Evolutionary conservation across 2,329 filamentous ascomycete species (phyloP), one percentile per base, ranked within the genome.

Genomic region (Aspergillus sp.): DNA sequence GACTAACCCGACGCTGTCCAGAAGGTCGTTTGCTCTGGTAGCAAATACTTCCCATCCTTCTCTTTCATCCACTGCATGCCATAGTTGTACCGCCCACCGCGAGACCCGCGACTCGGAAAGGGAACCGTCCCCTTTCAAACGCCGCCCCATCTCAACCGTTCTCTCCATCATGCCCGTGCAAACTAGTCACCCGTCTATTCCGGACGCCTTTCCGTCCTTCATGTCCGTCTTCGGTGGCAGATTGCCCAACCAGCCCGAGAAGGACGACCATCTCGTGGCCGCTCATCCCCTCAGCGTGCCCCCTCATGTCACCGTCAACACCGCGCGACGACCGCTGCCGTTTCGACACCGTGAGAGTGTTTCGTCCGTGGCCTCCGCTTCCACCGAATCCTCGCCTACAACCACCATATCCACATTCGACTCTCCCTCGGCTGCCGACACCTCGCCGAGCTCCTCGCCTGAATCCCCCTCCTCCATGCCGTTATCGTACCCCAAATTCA

Each of bases 321-420:
- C 61, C 4, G 59, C 60, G 41, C 54, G 59, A 51, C 65, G 59
- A 14, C 52, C 60, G 17, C 63, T 61, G 43, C 66, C 61, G 36
- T 69, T 71, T 40, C 60, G 70, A n/a, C 72, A 74, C 47, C 73
- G 74, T 26, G 66, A 70, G 58, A 77, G 73, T 59, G 61, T 76
- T 36, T 76, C 73, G 10, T 74, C 73, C 9, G 65, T 70, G 48
- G 67, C 67, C n/a, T 89, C 88, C 14, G 90, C 89, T 58, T 97
- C 94, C 1, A 89, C 89, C 40, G 92, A 96, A 65, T 96, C 93
- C 19, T 97, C 93, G 8, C 94, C 94, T 1, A 97, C 93, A 7
- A 96, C 92, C 3, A 96, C 93, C 2, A 83, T 94, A 46, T 96
- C 91, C 5, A 96, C 90, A 17, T 90, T 93, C 58, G 93, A 96